These are phyloP conservation scores for Mantamonas sphyraenae DNA, from an alignment of 78 protist species.

Conservation along the genomic window DNA sequence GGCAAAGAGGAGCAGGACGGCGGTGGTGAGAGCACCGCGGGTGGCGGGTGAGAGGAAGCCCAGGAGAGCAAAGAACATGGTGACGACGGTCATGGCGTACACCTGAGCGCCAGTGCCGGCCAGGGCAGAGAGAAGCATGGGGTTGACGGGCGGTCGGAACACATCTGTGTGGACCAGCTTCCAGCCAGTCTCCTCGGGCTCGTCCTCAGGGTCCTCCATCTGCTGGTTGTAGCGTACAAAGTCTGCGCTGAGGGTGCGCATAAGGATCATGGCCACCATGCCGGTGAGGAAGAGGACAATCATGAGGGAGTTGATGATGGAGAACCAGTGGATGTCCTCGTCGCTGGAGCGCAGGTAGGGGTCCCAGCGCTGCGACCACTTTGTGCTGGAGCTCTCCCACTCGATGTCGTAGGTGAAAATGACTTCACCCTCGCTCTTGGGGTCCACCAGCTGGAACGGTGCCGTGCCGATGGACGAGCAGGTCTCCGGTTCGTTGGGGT, in stretches of 20 bases:
- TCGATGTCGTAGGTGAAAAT: slow-evolving; percentile 65
- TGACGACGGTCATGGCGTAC: background rate
- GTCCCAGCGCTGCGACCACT: slow-evolving; percentile 94
- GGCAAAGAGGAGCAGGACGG: slow-evolving; percentile 1
- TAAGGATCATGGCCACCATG: slow-evolving; percentile 33
- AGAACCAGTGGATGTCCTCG: slow-evolving; percentile 54
- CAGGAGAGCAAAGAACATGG: background rate
- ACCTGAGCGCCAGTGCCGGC: slow-evolving; percentile 30
- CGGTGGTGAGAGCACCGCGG: too few relatives aligned
- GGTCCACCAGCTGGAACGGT: background rate
- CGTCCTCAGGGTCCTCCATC: slow-evolving; percentile 39
- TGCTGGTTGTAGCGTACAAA: slow-evolving; percentile 49
- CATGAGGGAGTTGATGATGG: slow-evolving; percentile 47
- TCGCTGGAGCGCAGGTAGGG: slow-evolving; percentile 58
- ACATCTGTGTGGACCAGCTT: slow-evolving; percentile 33
- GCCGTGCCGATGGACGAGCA: too few relatives aligned
- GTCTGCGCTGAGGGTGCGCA: slow-evolving; percentile 40
- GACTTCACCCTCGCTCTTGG: slow-evolving; percentile 8
- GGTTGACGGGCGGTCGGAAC: slow-evolving; percentile 19
- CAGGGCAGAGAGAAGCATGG: slow-evolving; percentile 2
- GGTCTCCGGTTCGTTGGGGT: too few relatives aligned
- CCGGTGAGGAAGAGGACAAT: slow-evolving; percentile 53
- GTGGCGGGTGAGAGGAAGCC: background rate
- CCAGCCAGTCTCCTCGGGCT: slow-evolving; percentile 33
- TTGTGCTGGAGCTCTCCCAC: slow-evolving; percentile 34